Evolutionary conservation across 768 basidiomycete genomes (phyloP), one percentile per base, ranked within the genome.

Genomic region (Scleroderma citrinum): DNA sequence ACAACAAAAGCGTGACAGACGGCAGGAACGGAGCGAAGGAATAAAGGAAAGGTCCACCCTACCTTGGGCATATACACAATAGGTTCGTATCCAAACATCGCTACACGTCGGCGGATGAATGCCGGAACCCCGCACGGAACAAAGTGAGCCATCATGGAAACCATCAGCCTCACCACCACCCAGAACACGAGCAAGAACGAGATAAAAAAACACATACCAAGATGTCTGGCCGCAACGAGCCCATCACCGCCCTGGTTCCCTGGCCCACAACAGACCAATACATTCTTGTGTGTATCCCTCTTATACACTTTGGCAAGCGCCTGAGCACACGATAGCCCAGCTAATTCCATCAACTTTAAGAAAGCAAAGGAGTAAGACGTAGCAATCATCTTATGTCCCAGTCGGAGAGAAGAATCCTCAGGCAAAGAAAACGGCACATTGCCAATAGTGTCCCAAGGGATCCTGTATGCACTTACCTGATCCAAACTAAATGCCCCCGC

Each of bases 211-310:
- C 32, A 53, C 79, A 47, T 56, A 89, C 91, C 82, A 7, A 99
- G 78, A 69, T 99, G 96, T 38, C 95, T 76, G 37, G 96, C 96
- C 24, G 96, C 96, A 21, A 97, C 95, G 0, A 99, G 73, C 3
- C 96, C 96, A 68, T 99, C 96, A 12, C 96, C 96, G 68, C 81
- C 92, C 73, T 98, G 95, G 60, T 98, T 98, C 36, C 96, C 96
- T 7, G 96, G 94, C 16, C 96, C 96, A 63, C 94, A 97, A 59
- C 90, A 92, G 11, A 98, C 89, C n/a, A 98, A 72, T 6, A 98
- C 91, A 11, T 82, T 78, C 32, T 76, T 77, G 64, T 89, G 82
- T 39, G 73, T 76, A 3, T 82, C 79, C 26, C 76, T 80, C 35
- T 71, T 72, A 63, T 91, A 98, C 0, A 83, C 81, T n/a, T 74